A percentile compares a stretch with the other conserved stretches of the same genome.
These are phyloP conservation scores for Margaritispora aquatica DNA, from an alignment of 495 filamentous ascomycete genomes.

Conservation along the genomic window DNA sequence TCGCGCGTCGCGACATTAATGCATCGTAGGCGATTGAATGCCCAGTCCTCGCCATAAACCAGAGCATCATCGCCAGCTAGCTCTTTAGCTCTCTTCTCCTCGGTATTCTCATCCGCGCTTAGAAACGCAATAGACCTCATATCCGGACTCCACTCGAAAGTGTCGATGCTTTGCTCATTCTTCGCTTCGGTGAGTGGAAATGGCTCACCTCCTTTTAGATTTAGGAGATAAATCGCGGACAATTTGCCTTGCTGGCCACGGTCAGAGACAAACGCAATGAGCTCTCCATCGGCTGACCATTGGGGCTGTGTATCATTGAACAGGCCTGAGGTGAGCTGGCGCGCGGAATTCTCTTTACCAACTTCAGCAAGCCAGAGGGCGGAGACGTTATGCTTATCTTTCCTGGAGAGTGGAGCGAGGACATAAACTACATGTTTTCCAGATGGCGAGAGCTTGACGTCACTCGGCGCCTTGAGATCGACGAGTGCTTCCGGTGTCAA, in stretches of 20 bases:
- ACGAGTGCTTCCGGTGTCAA: background rate
- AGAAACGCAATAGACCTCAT: constrained; percentile 1
- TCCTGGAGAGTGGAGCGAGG: background rate
- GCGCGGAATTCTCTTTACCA: background rate
- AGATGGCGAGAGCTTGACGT: background rate
- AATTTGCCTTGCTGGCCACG: background rate
- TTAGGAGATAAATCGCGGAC: background rate
- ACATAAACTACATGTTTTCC: constrained; percentile 2
- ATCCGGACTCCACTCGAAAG: background rate
- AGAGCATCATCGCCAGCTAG: background rate
- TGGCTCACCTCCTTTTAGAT: background rate
- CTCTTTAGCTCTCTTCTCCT: background rate
- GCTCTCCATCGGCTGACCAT: background rate
- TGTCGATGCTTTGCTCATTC: background rate
- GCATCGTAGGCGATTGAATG: background rate
- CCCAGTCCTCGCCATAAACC: constrained; percentile 3
- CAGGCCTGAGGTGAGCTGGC: background rate
- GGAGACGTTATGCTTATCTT: background rate
- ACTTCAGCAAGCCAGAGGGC: constrained; percentile 4
- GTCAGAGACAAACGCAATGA: constrained; percentile 5
- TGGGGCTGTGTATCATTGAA: background rate
- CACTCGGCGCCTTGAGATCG: background rate
- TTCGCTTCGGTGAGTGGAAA: background rate
- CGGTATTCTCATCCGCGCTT: constrained; percentile 1
- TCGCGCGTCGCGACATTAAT: background rate